These are phyloP conservation scores for Naumovozyma dairenensis DNA, from an alignment of 805 yeast species.

Conservation along the genomic window DNA sequence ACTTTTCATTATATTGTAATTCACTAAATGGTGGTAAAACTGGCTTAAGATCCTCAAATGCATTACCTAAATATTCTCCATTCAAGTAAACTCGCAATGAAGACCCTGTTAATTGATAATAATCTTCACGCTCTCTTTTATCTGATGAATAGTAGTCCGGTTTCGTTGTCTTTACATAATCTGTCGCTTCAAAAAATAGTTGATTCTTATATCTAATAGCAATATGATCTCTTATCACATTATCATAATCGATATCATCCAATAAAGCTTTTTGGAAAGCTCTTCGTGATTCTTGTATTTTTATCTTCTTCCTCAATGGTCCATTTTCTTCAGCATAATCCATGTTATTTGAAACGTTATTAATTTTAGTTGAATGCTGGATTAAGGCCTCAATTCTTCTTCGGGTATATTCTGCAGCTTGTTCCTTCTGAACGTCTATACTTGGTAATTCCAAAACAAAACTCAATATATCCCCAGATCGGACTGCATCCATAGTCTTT, in stretches of 20 bases:
- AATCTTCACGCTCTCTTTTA: conserved; percentile 32
- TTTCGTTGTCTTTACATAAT: conserved; percentile 33
- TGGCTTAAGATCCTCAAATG: conserved; percentile 58
- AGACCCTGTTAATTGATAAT: conserved; percentile 36
- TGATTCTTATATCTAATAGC: conserved; percentile 76
- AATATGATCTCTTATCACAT: conserved; percentile 68
- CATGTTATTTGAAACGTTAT: neutral
- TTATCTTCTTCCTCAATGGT: conserved; percentile 8
- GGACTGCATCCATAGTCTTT: conserved; percentile 36
- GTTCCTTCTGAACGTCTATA: conserved; percentile 34
- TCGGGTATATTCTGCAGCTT: conserved; percentile 32
- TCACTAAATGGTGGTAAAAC: conserved; percentile 74
- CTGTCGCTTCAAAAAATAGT: conserved; percentile 76
- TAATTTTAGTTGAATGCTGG: conserved; percentile 1
- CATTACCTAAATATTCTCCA: conserved; percentile 56
- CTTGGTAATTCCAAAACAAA: conserved; percentile 62
- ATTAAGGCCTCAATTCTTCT: conserved; percentile 22
- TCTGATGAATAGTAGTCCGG: conserved; percentile 27
- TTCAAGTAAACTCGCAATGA: conserved; percentile 64
- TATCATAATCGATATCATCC: conserved; percentile 26
- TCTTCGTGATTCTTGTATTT: conserved; percentile 8
- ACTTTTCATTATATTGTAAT: conserved; percentile 33
- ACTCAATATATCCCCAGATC: conserved; percentile 77
- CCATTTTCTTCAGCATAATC: neutral
- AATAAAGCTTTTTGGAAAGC: conserved; percentile 26